Base-by-base conservation (phyloP, 140 eudicot species). In the Eryngium alpinum region DNA sequence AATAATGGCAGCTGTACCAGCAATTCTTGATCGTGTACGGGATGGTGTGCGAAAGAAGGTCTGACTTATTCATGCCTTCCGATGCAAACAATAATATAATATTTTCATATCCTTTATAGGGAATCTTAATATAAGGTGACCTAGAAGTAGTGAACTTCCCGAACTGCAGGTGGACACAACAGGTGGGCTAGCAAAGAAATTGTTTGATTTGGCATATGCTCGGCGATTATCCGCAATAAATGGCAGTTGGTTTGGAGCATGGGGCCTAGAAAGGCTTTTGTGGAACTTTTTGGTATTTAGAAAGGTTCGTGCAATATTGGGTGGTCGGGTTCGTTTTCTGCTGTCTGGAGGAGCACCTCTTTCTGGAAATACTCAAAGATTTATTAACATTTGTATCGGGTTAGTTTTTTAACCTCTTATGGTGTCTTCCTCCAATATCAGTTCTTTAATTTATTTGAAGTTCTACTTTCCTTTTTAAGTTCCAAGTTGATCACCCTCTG, bases 11-110 rank as follows among this genome's bases (percentile, higher is more conserved):
- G 91, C 95, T 80, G 98, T 94, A 67, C 98, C 98, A 9, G 98
- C 98, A 79, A 94, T 94, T 83, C 97, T 94, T 72, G 98, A 94
- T 78, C 97, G 98, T 77, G 98, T 94, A 74, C 88, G 97, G 81
- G 97, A 90, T 84, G 98, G 98, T 84, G 98, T 94, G 18, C 90
- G 97, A 82, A 70, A 70, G 34, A 70, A 70, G 50, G 75, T 70
- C 13, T 19, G 33, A 19, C 33, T 33, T 38, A 38, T 17, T 33
- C 15, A 16, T 0, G 27, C 50, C 75, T 70, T 70, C 49, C 18
- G 9, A 70, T 32, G 27, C 50, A 70, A 33, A 70, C 75, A 70
- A 33, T 32, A 32, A 10, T 14, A 43, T 9, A 24, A 70, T 43
- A 29, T 70, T 70, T 63, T 15, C 18, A 70, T 70, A 70, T 32